These are phyloP conservation scores for Phytophthora pinifolia DNA, from an alignment of 352 stramenopile species.

Conservation along the genomic window DNA sequence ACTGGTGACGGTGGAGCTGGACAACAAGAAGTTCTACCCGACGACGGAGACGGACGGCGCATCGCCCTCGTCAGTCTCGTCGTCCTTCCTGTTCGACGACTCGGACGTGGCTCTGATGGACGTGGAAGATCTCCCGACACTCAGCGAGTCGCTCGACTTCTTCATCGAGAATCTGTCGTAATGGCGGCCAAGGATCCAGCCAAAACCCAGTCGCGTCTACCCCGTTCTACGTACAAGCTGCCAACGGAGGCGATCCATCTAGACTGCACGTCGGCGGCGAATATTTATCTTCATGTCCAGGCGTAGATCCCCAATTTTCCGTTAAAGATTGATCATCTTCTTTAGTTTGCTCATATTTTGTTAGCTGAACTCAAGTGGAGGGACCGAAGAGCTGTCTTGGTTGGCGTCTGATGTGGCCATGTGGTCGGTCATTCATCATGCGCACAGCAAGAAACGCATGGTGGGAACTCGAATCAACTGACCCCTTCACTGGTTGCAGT, in stretches of 20 bases:
- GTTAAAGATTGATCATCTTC: not conserved
- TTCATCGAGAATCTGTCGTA: constrained; percentile 51
- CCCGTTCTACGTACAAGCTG: constrained; percentile 1
- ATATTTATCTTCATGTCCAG: constrained; percentile 6
- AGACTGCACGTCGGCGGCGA: not conserved
- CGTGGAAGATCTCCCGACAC: constrained; percentile 37
- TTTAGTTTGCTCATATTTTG: too few species aligned
- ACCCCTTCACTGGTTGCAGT: too few species aligned
- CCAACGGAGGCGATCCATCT: not conserved
- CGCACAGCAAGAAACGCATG: too few species aligned
- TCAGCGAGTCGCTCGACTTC: constrained; percentile 65
- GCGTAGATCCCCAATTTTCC: not conserved
- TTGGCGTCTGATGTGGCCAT: too few species aligned
- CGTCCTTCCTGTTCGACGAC: constrained; percentile 25
- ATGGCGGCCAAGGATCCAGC: not conserved
- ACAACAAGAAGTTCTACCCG: constrained; percentile 9
- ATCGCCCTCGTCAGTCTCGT: constrained; percentile 42
- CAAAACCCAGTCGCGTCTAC: not conserved
- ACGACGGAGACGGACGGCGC: constrained; percentile 20
- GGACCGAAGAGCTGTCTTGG: too few species aligned
- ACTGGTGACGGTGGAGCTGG: constrained; percentile 17
- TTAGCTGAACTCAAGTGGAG: too few species aligned
- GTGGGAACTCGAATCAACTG: too few species aligned
- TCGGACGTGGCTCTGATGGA: constrained; percentile 20
- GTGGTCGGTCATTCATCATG: too few species aligned